phyloP scores from a whole-genome alignment of 169 alveolate species.

The Plasmodium cynomolgi region DNA sequence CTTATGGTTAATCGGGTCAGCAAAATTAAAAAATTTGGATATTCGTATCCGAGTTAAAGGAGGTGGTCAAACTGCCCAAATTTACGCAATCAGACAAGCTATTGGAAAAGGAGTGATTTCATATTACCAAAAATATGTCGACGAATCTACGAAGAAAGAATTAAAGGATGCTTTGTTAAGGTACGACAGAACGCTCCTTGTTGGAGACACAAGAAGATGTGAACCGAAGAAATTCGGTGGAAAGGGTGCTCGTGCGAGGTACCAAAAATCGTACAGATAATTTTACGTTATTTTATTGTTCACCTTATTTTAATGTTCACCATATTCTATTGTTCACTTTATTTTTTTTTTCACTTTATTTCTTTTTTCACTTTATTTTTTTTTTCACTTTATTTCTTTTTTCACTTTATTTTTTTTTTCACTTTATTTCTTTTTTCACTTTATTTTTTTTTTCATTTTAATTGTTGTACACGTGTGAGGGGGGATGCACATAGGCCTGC shows the following conservation, averaged over 20 bases:
- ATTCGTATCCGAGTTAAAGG: slow-evolving; percentile 99
- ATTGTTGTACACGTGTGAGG: not conserved
- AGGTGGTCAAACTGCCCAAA: slow-evolving; percentile 98
- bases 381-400: no score
- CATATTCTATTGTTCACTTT: not conserved
- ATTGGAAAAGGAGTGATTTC: slow-evolving; percentile 99
- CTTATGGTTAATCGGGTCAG: slow-evolving; percentile 95
- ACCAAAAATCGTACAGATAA: slow-evolving; percentile 99
- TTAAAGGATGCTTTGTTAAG: slow-evolving; percentile 95
- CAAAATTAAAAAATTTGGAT: slow-evolving; percentile 93
- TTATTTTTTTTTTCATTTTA: not conserved
- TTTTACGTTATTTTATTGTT: not conserved
- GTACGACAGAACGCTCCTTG: slow-evolving; percentile 98
- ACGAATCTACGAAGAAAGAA: slow-evolving; percentile 95
- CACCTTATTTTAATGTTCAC: no score
- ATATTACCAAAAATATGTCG: slow-evolving; percentile 96
- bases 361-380: not conserved
- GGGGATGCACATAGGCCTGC: not conserved
- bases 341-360: not conserved
- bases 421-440: no score
- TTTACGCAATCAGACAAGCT: slow-evolving; percentile 98
- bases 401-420: not conserved
- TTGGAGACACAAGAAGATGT: slow-evolving; percentile 99
- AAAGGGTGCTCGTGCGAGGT: slow-evolving; percentile 98
- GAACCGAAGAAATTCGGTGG: slow-evolving; percentile 99